Conservation (phyloP, 768 basidiomycete genomes). For the Mycena floridula region DNA sequence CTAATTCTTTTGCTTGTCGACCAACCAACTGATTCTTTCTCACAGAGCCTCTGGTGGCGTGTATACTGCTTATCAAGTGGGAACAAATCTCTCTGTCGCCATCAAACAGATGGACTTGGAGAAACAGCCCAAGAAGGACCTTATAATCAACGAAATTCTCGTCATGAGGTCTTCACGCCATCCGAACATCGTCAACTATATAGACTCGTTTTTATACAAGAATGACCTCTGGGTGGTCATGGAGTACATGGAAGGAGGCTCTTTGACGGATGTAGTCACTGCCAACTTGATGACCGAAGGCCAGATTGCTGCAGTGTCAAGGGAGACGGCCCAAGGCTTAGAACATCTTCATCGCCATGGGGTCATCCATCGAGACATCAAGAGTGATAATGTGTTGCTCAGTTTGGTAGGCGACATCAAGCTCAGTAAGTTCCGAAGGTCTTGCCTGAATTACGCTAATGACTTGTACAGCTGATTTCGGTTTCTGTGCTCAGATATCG, state of each 20-base stretch:
- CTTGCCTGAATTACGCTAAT: slow-evolving; percentile 3
- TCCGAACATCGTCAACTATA: slow-evolving; percentile 99
- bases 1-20: slow-evolving; percentile 4
- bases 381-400: slow-evolving; percentile 94
- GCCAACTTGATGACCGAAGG: slow-evolving; percentile 97
- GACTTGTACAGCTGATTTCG: slow-evolving; percentile 81
- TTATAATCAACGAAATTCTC: slow-evolving; percentile 99
- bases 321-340: slow-evolving; percentile 89
- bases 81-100: slow-evolving; percentile 88
- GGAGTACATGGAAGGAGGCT: slow-evolving; percentile 99
- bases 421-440: slow-evolving; percentile 78
- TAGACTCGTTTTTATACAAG: slow-evolving; percentile 96
- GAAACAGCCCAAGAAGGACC: slow-evolving; percentile 98
- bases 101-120: slow-evolving; percentile 99
- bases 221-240: slow-evolving; percentile 99
- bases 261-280: slow-evolving; percentile 91
- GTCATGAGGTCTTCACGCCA: slow-evolving; percentile 97
- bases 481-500: slow-evolving; percentile 97
- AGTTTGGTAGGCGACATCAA: slow-evolving; percentile 96
- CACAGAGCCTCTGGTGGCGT: slow-evolving; percentile 94
- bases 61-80: slow-evolving; percentile 97
- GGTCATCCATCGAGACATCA: slow-evolving; percentile 98
- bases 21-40: slow-evolving; percentile 5
- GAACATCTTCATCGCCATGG: slow-evolving; percentile 94
- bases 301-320: slow-evolving; percentile 93